Percentiles rank a stretch among this genome's conserved stretches.
Evolutionary conservation across 116 monocot genomes (phyloP).

Genomic region (Phalaenopsis hybrid): DNA sequence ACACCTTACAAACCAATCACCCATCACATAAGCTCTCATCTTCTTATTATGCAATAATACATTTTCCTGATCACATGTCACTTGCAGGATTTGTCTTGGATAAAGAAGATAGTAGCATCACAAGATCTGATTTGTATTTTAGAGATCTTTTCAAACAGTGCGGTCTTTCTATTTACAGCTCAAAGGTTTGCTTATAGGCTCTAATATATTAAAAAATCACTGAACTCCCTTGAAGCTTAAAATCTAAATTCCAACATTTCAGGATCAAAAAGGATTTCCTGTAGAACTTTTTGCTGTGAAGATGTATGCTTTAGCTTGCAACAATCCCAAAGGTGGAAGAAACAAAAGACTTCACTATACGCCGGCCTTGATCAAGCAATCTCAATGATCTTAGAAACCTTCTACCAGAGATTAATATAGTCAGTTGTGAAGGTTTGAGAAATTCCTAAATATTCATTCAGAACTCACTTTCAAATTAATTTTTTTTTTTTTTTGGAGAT

Average conservation of each 20-base stretch:
- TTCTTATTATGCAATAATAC: neutral
- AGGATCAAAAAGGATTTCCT: constrained; percentile 89
- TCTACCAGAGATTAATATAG: neutral
- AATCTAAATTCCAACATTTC: constrained; percentile 10
- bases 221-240: neutral
- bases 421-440: too few relatives aligned
- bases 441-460: too few relatives aligned
- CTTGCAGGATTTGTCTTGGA: constrained; percentile 79
- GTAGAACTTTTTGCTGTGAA: constrained; percentile 77
- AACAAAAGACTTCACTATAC: constrained; percentile 20
- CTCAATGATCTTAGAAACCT: too few relatives aligned
- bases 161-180: constrained; percentile 51
- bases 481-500: too few relatives aligned
- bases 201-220: neutral
- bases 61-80: too few relatives aligned
- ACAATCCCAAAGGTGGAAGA: constrained; percentile 30
- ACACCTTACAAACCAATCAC: neutral
- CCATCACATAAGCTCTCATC: neutral
- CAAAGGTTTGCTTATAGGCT: constrained; percentile 38
- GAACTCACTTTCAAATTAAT: too few relatives aligned
- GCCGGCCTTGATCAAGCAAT: constrained; percentile 50
- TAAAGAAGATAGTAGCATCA: constrained; percentile 81
- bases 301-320: constrained; percentile 73
- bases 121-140: constrained; percentile 80
- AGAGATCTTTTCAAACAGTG: constrained; percentile 69